phyloP scores from a whole-genome alignment of 2,329 filamentous ascomycete species.

The Sporothrix globosa region DNA sequence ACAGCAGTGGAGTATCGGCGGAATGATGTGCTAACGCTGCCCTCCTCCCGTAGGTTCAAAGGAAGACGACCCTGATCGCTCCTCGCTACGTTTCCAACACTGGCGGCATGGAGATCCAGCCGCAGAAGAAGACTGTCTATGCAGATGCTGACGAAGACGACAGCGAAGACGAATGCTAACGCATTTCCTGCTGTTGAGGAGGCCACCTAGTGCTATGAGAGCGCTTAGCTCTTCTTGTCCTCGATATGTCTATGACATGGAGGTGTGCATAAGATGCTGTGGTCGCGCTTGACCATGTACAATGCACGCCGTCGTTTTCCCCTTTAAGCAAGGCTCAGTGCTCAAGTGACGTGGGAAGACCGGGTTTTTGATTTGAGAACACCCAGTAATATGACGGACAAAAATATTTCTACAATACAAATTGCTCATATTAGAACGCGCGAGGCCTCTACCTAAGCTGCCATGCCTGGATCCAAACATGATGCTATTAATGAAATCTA shows the following conservation, averaged over 20 bases:
- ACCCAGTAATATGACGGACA: neutral
- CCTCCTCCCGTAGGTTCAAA: slow-evolving; percentile 4
- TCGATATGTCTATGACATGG: too few species aligned
- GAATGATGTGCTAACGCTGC: slow-evolving; percentile 3
- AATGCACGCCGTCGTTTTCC: neutral
- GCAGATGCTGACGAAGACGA: slow-evolving; percentile 34
- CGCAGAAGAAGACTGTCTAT: slow-evolving; percentile 16
- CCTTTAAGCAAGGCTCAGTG: neutral
- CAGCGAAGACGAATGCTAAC: slow-evolving; percentile 34
- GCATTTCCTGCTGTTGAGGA: neutral
- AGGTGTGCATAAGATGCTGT: neutral
- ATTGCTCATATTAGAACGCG: neutral
- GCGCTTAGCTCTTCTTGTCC: neutral
- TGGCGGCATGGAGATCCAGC: slow-evolving; percentile 16
- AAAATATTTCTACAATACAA: neutral
- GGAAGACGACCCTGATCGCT: slow-evolving; percentile 26
- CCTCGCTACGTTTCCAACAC: slow-evolving; percentile 32
- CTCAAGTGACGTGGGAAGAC: slow-evolving; percentile 10
- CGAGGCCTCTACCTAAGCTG: neutral
- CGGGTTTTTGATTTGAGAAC: neutral
- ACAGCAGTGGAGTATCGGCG: too few species aligned
- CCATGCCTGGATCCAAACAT: neutral
- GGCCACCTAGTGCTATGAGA: neutral
- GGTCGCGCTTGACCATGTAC: neutral
- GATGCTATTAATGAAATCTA: neutral